Base-by-base conservation (phyloP, 2,329 filamentous ascomycete genomes). In the Fusarium nelsonii region DNA sequence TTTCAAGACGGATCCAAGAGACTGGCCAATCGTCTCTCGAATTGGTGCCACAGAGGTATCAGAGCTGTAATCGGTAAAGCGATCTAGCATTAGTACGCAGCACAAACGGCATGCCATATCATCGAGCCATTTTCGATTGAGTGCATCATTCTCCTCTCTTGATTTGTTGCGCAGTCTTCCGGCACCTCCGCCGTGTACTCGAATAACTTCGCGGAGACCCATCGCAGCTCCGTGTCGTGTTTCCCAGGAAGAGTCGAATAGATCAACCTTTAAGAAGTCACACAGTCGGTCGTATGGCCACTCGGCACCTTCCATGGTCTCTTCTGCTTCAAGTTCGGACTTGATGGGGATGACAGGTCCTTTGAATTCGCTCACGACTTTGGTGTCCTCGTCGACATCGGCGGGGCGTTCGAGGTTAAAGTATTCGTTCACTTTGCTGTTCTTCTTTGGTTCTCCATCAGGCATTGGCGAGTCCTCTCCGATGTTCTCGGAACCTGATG, bases 21-120 rank as follows among this genome's bases (percentile, higher is more conserved):
- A 95, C 80, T 99, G 96, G 45, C 96, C 96, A 40, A 97, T 92
- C 0, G 94, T 97, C 81, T 99, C 96, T 69, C 96, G 87, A 68
- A 99, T 97, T 0, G 96, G 96, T 1, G 96, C 96, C 40, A 99
- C 94, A 1, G 97, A 97, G 54, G 93, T 99, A 78, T 99, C 96
- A 7, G 94, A 97, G 62, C 97, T 96, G 81, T 97, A 99, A 77
- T 99, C 96, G 58, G 94, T 97, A 76, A 99, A 99, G 54, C 94
- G 90, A 81, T 99, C 96, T 16, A 99, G 89, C 90, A 99, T 97
- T 74, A 99, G 91, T 53, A 99, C 94, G 77, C 93, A 97, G 79
- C 94, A 95, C 49, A 99, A 87, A 28, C 96, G 92, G 75, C 94
- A 97, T n/a, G 94, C 93, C 52, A 99, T 85, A 75, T 99, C 95